Base-by-base conservation (phyloP, 2,329 filamentous ascomycete genomes). In the Alternaria solani region DNA sequence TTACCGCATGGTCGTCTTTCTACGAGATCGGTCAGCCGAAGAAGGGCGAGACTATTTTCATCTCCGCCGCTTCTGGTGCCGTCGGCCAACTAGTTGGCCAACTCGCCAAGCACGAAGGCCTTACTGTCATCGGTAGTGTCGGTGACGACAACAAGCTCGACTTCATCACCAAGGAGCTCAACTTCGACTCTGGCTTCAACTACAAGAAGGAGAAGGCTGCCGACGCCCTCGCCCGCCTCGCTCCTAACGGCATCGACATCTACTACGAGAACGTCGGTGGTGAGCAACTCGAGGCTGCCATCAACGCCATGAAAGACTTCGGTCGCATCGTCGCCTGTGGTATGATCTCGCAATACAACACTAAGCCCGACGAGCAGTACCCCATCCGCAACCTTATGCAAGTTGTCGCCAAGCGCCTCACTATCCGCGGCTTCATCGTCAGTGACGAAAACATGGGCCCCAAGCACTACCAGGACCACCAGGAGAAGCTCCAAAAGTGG, bases 11-110 rank as follows among this genome's bases (percentile, higher is more conserved):
- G 81, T 87, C 86, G 5, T 90, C 87, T 0, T 86, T 93, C 68
- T 91, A 92, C 77, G 88, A 89, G 65, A 91, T 93, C 55, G 91
- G 90, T 5, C 83, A 89, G 81, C 90, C 91, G 25, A 87, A 91
- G 81, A 88, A 89, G 79, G 90, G 89, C 43, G 89, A 93, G 79
- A 94, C 91, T 39, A 92, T 96, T 73, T 93, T 94, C 78, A 85
- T 96, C 67, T 91, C 88, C 59, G 89, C 91, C 3, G 92, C 92
- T 0, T 90, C 89, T 4, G 92, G 93, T 30, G 92, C 91, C 1
- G 92, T 96, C 3, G 92, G 93, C 4, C 90, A 94, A 78, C 77
- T 95, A 7, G 92, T 95, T 20, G 92, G 92, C 6, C 92, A 95
- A 80, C 80, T 96, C 44, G 92, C 91, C 62, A 94, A 94, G 85